phyloP scores from a whole-genome alignment of 1,284 basidiomycete genomes.

The Tremellales sp. region DNA sequence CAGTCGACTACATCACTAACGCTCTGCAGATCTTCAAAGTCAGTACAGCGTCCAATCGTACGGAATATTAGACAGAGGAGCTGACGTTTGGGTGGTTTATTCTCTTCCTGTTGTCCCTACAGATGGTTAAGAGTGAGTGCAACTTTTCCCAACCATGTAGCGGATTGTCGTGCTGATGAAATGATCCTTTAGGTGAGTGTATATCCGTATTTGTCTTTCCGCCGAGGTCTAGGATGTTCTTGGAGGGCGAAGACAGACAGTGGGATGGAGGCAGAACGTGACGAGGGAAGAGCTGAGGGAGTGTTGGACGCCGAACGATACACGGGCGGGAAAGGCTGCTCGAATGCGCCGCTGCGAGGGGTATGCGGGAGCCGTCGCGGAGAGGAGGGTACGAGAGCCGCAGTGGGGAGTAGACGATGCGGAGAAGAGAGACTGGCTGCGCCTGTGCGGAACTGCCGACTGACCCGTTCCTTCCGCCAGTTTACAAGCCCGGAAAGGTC shows the following conservation, averaged over 20 bases:
- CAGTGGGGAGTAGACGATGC: neutral
- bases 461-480: no score
- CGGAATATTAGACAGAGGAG: neutral
- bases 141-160: neutral
- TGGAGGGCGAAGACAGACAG: neutral
- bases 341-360: no score
- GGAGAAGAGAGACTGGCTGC: neutral
- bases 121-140: conserved; percentile 48
- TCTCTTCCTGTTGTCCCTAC: conserved; percentile 9
- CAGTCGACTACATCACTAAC: conserved; percentile 10
- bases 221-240: neutral
- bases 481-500: conserved; percentile 98
- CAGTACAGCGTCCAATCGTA: conserved; percentile 8
- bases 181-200: conserved; percentile 21
- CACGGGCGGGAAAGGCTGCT: neutral
- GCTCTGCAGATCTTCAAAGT: conserved; percentile 22
- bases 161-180: conserved; percentile 13
- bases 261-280: neutral
- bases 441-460: neutral
- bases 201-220: neutral
- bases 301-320: neutral
- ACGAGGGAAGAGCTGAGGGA: neutral
- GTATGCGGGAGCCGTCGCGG: no score
- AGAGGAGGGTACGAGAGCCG: neutral
- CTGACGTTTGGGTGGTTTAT: conserved; percentile 15